These are phyloP conservation scores for Starmerella bacillaris DNA, from an alignment of 805 yeast genomes.

Conservation along the genomic window DNA sequence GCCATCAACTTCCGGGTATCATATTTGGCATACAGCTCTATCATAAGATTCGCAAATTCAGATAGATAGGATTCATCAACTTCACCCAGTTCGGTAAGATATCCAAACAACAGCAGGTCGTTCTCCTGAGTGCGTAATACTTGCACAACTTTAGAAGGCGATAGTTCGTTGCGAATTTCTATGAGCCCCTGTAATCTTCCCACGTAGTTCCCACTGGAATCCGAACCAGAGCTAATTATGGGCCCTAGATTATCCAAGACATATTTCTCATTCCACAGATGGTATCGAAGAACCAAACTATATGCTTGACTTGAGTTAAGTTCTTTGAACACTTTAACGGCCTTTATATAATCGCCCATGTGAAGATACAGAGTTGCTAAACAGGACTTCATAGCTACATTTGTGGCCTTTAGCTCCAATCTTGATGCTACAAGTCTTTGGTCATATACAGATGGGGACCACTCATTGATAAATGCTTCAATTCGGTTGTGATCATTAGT, in stretches of 20 bases:
- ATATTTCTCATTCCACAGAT: conserved; percentile 35
- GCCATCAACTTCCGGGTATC: conserved; percentile 38
- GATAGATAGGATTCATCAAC: conserved; percentile 39
- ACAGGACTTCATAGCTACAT: conserved; percentile 16
- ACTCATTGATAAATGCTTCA: conserved; percentile 28
- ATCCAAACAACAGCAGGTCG: conserved; percentile 32
- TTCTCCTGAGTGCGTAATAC: conserved; percentile 22
- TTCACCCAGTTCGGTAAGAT: conserved; percentile 39
- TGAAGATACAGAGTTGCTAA: conserved; percentile 34
- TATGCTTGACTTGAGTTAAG: conserved; percentile 39
- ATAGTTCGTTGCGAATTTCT: conserved; percentile 28
- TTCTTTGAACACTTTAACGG: conserved; percentile 44
- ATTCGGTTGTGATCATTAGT: conserved; percentile 25
- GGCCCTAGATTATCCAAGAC: conserved; percentile 31
- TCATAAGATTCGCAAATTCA: conserved; percentile 48
- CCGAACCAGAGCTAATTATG: conserved; percentile 16
- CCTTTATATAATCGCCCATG: conserved; percentile 39
- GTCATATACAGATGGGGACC: conserved; percentile 45
- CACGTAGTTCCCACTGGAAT: conserved; percentile 10
- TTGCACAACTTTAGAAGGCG: conserved; percentile 34
- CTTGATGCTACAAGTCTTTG: conserved; percentile 27
- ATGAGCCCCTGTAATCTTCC: conserved; percentile 13
- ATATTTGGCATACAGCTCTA: conserved; percentile 45
- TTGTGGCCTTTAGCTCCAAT: conserved; percentile 26
- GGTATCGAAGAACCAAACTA: conserved; percentile 41